Base-by-base conservation (phyloP, 2,329 filamentous ascomycete genomes). In the Penicillium occitanis region DNA sequence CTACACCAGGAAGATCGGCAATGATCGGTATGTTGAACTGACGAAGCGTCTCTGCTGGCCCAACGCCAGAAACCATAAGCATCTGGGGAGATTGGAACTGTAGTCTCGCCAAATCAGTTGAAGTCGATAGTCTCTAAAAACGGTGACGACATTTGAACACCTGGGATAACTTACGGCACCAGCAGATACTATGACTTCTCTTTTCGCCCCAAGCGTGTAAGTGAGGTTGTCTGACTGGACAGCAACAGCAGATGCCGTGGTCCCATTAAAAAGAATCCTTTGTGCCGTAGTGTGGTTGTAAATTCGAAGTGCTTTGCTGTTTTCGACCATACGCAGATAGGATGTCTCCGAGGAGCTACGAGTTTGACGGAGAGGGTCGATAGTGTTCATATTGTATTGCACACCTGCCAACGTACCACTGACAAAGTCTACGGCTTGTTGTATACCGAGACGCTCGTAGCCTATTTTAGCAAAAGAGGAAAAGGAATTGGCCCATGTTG, bases 301-400 rank as follows among this genome's bases (percentile, higher is more conserved):
- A 48, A 48, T 10, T 19, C 11, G n/a, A 48, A 48, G 44, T 4
- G n/a, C 19, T 8, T 19, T 19, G 10, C 5, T 19, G 19, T 11
- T 48, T 19, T 11, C 44, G 4, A 19, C 44, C 8, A 19, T 19
- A 10, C 19, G n/a, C 44, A 48, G 10, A 22, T 48, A 48, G 44
- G n/a, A 19, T 11, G 44, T 48, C 44, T 48, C n/a, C 7, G 44
- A 48, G 17, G n/a, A 19, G n/a, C n/a, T 19, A 19, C 44, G 44
- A 48, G 44, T 48, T 4, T 19, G 28, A 19, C 33, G 14, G 5
- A 4, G 2, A 8, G 1, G 80, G 74, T 17, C 86, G 71, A 55
- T 87, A 0, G 82, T 85, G 37, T 40, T 40, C 69, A 87, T 78
- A 4, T 79, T 75, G 13, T 72, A 72, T 55, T 76, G 81, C 25